Evolutionary conservation across 352 stramenopile species (phyloP).

Genomic region (Phytophthora sp.): DNA sequence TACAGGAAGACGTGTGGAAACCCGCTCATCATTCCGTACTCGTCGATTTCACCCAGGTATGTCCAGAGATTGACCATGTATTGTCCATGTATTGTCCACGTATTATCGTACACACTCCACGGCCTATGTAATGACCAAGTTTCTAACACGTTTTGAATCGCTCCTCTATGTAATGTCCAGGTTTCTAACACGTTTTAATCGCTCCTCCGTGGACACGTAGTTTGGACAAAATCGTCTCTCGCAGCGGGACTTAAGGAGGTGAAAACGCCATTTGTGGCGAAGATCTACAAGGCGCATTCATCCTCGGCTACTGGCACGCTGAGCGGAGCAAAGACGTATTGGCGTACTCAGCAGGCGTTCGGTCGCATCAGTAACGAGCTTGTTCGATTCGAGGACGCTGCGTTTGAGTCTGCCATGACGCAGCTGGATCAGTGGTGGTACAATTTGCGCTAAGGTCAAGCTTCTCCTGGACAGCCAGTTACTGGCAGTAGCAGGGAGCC

Average conservation of each 20-base stretch:
- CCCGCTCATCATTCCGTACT: slow-evolving; percentile 9
- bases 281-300: neutral
- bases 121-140: neutral
- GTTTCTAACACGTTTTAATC: neutral
- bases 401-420: slow-evolving; percentile 6
- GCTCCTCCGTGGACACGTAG: slow-evolving; percentile 1
- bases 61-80: slow-evolving; percentile 8
- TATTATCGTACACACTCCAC: neutral
- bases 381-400: neutral
- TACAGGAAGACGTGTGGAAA: slow-evolving; percentile 3
- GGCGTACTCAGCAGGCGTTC: slow-evolving; percentile 14
- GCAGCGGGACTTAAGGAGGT: neutral
- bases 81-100: neutral
- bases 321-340: slow-evolving; percentile 9
- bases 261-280: slow-evolving; percentile 5
- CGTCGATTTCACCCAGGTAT: slow-evolving; percentile 1
- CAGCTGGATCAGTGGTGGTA: slow-evolving; percentile 20
- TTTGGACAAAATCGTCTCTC: slow-evolving; percentile 6
- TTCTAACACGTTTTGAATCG: neutral
- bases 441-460: slow-evolving; percentile 3
- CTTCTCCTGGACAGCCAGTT: neutral
- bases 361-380: slow-evolving; percentile 8
- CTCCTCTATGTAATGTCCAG: neutral
- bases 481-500: too few species aligned
- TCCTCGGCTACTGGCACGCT: neutral